phyloP scores from a whole-genome alignment of 768 basidiomycete species.

The Termitomyces sp. region DNA sequence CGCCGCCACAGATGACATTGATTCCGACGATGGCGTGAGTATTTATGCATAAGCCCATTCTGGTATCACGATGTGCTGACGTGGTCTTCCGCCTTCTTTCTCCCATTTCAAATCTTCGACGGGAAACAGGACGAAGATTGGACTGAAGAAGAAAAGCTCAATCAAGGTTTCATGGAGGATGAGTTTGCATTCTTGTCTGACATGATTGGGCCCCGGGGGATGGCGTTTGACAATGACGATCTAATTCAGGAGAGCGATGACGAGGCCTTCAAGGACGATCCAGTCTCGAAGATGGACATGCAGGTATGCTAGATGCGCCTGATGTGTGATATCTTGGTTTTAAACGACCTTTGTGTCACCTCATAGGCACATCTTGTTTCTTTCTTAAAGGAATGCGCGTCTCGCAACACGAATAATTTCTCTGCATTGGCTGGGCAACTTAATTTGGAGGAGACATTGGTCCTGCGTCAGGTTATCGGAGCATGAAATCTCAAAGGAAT shows the following conservation, averaged over 20 bases:
- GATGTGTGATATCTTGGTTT: background rate
- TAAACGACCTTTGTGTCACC: background rate
- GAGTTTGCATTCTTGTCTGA: constrained; percentile 84
- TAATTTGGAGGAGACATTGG: constrained; percentile 64
- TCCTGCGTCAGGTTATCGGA: constrained; percentile 50
- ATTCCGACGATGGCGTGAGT: constrained; percentile 75
- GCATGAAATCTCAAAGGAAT: background rate
- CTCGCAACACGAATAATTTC: constrained; percentile 62
- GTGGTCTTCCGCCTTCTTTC: background rate
- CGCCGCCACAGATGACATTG: constrained; percentile 45
- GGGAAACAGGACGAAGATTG: constrained; percentile 77
- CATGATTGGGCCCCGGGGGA: constrained; percentile 70
- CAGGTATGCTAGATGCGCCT: constrained; percentile 31
- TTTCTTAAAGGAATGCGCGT: constrained; percentile 69
- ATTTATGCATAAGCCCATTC: background rate
- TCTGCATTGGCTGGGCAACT: constrained; percentile 60
- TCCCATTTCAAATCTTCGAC: background rate
- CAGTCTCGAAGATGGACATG: constrained; percentile 85
- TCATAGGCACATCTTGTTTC: constrained; percentile 61
- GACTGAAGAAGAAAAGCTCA: constrained; percentile 79
- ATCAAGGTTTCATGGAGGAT: constrained; percentile 61
- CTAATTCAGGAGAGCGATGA: constrained; percentile 74
- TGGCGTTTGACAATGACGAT: constrained; percentile 75
- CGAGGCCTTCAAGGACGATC: constrained; percentile 85
- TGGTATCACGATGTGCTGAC: constrained; percentile 2